Evolutionary conservation across 2,329 filamentous ascomycete species (phyloP).

Genomic region (Fusarium dimerum): DNA sequence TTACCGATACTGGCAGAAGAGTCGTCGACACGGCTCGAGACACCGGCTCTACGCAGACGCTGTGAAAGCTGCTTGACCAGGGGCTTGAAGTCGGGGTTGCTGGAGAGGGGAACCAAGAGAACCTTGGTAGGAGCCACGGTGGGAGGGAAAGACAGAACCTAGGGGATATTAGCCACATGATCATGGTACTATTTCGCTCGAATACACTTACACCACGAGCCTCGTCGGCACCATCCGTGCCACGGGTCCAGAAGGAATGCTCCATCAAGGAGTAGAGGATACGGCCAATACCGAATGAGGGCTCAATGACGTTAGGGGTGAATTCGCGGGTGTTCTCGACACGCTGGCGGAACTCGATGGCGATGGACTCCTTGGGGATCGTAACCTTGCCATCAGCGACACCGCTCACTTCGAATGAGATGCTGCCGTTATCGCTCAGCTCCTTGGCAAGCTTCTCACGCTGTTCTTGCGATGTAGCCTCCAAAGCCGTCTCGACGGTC

Average conservation of each 20-base stretch:
- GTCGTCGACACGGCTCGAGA: constrained; percentile 87
- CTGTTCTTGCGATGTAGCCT: constrained; percentile 75
- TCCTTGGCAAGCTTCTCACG: constrained; percentile 77
- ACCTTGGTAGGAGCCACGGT: constrained; percentile 93
- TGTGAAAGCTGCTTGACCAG: constrained; percentile 71
- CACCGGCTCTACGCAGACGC: constrained; percentile 72
- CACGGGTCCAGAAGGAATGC: constrained; percentile 91
- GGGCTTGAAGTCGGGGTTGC: constrained; percentile 79
- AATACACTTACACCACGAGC: constrained; percentile 74
- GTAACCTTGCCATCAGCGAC: constrained; percentile 73
- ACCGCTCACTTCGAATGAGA: constrained; percentile 72
- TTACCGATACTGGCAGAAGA: constrained; percentile 92
- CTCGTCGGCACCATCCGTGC: constrained; percentile 61
- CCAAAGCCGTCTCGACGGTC: constrained; percentile 76
- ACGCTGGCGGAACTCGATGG: constrained; percentile 80
- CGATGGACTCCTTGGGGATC: constrained; percentile 76
- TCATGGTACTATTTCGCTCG: background rate
- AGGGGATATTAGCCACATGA: constrained; percentile 19
- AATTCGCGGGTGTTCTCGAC: constrained; percentile 86
- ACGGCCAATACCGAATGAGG: constrained; percentile 94
- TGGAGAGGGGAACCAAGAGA: constrained; percentile 84
- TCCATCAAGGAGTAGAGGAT: constrained; percentile 93
- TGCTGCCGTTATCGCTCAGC: constrained; percentile 72
- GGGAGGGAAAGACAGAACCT: constrained; percentile 57
- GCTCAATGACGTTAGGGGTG: constrained; percentile 94